phyloP scores from a whole-genome alignment of 2,329 filamentous ascomycete genomes.

The Hymenoscyphus linearis region DNA sequence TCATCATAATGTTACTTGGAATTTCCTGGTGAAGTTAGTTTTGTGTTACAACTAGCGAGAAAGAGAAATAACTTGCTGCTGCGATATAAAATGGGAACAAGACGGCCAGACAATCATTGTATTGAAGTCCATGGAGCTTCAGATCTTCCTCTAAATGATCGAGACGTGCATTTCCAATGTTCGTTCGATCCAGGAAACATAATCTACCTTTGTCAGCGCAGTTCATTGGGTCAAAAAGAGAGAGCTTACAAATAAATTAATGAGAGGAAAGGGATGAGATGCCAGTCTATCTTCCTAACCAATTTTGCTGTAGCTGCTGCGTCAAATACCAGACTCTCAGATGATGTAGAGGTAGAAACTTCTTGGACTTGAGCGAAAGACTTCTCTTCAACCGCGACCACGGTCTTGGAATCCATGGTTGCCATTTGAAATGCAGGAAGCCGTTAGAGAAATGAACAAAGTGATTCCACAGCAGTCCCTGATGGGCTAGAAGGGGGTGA shows the following conservation, averaged over 20 bases:
- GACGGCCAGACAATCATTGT: constrained; percentile 31
- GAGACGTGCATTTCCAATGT: constrained; percentile 30
- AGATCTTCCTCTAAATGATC: constrained; percentile 31
- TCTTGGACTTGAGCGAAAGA: not conserved
- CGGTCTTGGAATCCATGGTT: not conserved
- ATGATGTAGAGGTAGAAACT: not conserved
- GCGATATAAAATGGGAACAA: constrained; percentile 28
- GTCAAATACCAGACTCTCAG: constrained; percentile 12
- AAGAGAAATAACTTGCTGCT: constrained; percentile 33
- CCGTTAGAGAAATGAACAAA: not conserved
- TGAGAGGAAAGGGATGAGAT: constrained; percentile 39
- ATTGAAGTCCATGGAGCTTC: constrained; percentile 29
- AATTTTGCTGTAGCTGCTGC: constrained; percentile 18
- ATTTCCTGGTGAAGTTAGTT: constrained; percentile 16
- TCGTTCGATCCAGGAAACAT: constrained; percentile 29
- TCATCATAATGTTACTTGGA: constrained; percentile 37
- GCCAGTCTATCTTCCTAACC: constrained; percentile 25
- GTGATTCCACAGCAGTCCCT: not conserved
- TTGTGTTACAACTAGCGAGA: not conserved
- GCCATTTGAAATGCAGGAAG: not conserved
- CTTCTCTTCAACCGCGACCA: not conserved
- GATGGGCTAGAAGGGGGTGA: not conserved
- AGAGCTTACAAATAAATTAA: constrained; percentile 44
- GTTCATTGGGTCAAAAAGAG: not conserved
- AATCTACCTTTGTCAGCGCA: constrained; percentile 21